Base-by-base conservation (phyloP, 805 yeast genomes). In the Spathaspora passalidarum region DNA sequence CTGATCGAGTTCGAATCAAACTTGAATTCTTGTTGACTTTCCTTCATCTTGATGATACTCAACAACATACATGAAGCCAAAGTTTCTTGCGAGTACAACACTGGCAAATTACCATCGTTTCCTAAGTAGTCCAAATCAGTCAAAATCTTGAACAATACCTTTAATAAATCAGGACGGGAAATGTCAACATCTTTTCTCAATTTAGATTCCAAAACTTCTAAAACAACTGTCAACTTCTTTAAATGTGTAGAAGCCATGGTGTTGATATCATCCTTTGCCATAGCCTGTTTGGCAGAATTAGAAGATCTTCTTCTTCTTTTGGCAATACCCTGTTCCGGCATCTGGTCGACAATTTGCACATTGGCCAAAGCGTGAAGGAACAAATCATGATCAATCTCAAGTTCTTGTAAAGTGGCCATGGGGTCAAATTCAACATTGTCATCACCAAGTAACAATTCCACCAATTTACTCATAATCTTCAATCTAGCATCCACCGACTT, bases 21-120 rank as follows among this genome's bases (percentile, higher is more conserved):
- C 51, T 66, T 57, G 62, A 58, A 45, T 17, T 22, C 25, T 11
- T 59, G 40, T 8, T 47, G 40, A 17, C 58, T 49, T 10, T 55
- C 47, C 51, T 80, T 79, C 68, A 88, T 67, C 5, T 73, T 68
- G 38, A 77, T 73, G 21, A 91, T 82, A 18, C 85, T 75, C 51
- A 81, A 78, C 41, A 83, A 75, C 87, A 94, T 84, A 62, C 96
- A 88, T 38, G 87, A 80, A 2, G 97, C 94, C 49, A 94, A 70
- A 0, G 92, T 81, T 62, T 94, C 97, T 67, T 94, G 96, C 1
- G 96, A 85, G 56, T 91, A 92, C 38, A 88, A 72, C 4, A 92
- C 92, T 3, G 99, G 96, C 50, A 94, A 71, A 47, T 89, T 88
- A 35, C 96, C 96, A 61, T 91, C 98, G 52, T 81, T 82, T 38